Conservation (phyloP, 2,329 filamentous ascomycete species). For the Blumeria hordei region DNA sequence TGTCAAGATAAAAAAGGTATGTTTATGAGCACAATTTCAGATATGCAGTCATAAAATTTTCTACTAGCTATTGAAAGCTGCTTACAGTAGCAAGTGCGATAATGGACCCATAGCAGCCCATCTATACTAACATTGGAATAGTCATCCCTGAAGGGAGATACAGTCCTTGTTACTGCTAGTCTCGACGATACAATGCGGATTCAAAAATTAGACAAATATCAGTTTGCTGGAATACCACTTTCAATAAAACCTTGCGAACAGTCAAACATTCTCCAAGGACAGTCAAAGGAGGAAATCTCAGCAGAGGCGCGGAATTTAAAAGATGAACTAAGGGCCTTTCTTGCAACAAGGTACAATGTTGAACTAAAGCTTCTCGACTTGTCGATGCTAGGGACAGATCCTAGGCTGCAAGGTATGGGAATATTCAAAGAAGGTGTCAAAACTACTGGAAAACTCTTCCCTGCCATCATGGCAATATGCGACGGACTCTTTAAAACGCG, state of each 20-base stretch:
- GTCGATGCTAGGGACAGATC: conserved; percentile 50
- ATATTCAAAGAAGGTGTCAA: conserved; percentile 39
- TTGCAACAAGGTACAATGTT: conserved; percentile 50
- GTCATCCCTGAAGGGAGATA: conserved; percentile 45
- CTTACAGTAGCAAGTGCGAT: too few relatives aligned
- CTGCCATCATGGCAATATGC: conserved; percentile 70
- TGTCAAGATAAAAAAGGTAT: conserved; percentile 56
- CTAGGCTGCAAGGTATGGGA: conserved; percentile 45
- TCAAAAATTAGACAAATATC: conserved; percentile 41
- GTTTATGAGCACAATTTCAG: conserved; percentile 19
- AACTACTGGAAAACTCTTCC: conserved; percentile 50
- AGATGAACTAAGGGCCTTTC: conserved; percentile 42
- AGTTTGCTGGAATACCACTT: conserved; percentile 40
- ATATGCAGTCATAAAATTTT: too few relatives aligned
- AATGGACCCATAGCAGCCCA: neutral
- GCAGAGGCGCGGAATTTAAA: conserved; percentile 34
- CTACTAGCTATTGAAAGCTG: too few relatives aligned
- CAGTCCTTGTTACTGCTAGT: conserved; percentile 40
- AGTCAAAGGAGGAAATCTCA: conserved; percentile 19
- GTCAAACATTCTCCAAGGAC: conserved; percentile 1
- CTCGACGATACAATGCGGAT: conserved; percentile 39
- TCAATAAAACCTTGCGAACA: conserved; percentile 22
- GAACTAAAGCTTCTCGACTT: conserved; percentile 58
- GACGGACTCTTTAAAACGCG: conserved; percentile 50
- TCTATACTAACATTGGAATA: conserved; percentile 40